Conservation (phyloP, 805 yeast genomes). For the Tetrapisispora fleetii region DNA sequence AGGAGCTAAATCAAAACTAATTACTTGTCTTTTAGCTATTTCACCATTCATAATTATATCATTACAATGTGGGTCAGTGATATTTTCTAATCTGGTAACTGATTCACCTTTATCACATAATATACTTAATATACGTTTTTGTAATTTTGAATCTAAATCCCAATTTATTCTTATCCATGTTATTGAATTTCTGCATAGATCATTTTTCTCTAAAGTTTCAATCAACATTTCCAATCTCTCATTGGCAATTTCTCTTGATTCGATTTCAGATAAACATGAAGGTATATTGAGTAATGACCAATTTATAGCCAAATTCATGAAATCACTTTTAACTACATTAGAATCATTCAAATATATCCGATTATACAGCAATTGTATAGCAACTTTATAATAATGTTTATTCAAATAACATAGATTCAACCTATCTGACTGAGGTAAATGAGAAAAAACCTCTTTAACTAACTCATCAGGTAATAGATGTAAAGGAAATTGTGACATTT, state of each 20-base stretch:
- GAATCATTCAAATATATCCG: slow-evolving; percentile 35
- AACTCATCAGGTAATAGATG: slow-evolving; percentile 21
- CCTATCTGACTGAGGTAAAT: slow-evolving; percentile 31
- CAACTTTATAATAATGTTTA: slow-evolving; percentile 23
- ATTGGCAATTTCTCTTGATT: slow-evolving; percentile 26
- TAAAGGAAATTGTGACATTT: slow-evolving; percentile 10
- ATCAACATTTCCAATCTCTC: slow-evolving; percentile 21
- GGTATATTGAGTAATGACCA: slow-evolving; percentile 31
- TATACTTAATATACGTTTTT: slow-evolving; percentile 22
- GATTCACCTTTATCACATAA: slow-evolving; percentile 25
- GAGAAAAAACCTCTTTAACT: slow-evolving; percentile 25
- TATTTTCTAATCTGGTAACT: slow-evolving; percentile 31
- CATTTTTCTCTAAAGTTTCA: slow-evolving; percentile 18
- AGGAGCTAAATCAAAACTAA: slow-evolving; percentile 32
- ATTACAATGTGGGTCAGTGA: slow-evolving; percentile 32
- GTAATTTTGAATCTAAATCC: slow-evolving; percentile 31
- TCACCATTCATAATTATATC: slow-evolving; percentile 27
- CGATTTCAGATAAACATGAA: slow-evolving; percentile 17
- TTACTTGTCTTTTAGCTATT: slow-evolving; percentile 17
- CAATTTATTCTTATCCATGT: slow-evolving; percentile 35
- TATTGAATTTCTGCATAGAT: slow-evolving; percentile 19
- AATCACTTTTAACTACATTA: slow-evolving; percentile 30
- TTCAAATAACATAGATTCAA: slow-evolving; percentile 20
- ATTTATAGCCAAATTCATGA: slow-evolving; percentile 30
- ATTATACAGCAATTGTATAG: slow-evolving; percentile 28